A percentile compares a stretch with the other conserved stretches of the same genome.
Evolutionary conservation across 768 basidiomycete species (phyloP).

Genomic region (Boletus huronensis): DNA sequence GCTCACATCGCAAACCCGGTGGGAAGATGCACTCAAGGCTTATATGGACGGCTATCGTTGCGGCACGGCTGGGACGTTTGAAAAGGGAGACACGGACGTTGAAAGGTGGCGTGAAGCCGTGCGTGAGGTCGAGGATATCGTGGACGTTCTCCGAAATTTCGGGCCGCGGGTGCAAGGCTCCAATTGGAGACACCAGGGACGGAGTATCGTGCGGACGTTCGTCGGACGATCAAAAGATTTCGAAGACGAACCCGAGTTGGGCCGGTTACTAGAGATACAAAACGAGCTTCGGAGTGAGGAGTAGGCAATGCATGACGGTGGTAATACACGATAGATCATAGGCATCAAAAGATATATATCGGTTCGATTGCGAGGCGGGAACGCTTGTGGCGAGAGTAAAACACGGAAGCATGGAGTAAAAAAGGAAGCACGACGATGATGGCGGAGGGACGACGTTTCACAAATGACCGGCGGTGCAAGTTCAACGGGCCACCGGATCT

Average conservation of each 20-base stretch:
- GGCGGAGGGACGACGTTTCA: slow-evolving; percentile 17
- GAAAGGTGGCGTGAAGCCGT: slow-evolving; percentile 74
- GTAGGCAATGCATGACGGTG: slow-evolving; percentile 6
- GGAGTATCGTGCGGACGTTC: slow-evolving; percentile 85
- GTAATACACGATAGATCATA: slow-evolving; percentile 16
- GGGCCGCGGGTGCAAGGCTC: slow-evolving; percentile 60
- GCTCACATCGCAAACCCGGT: slow-evolving; percentile 65
- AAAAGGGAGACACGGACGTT: slow-evolving; percentile 65
- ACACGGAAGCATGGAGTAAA: slow-evolving; percentile 13
- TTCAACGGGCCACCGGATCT: slow-evolving; percentile 1
- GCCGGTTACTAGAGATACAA: slow-evolving; percentile 57
- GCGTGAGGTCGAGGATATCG: slow-evolving; percentile 75
- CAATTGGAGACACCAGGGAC: slow-evolving; percentile 84
- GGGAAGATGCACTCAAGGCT: slow-evolving; percentile 77
- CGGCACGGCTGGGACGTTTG: slow-evolving; percentile 55
- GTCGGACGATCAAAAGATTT: slow-evolving; percentile 84
- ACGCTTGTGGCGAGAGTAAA: slow-evolving; percentile 7
- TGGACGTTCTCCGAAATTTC: slow-evolving; percentile 79
- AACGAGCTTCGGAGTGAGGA: slow-evolving; percentile 23
- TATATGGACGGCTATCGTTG: slow-evolving; percentile 83
- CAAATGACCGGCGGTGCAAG: slow-evolving; percentile 4
- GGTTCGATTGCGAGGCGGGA: neutral
- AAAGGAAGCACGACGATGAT: neutral
- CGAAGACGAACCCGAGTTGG: slow-evolving; percentile 87
- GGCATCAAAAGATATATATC: neutral